Conservation (phyloP, 225 moss, liverwort and hornwort species). For the Thuidium tamariscinum region DNA sequence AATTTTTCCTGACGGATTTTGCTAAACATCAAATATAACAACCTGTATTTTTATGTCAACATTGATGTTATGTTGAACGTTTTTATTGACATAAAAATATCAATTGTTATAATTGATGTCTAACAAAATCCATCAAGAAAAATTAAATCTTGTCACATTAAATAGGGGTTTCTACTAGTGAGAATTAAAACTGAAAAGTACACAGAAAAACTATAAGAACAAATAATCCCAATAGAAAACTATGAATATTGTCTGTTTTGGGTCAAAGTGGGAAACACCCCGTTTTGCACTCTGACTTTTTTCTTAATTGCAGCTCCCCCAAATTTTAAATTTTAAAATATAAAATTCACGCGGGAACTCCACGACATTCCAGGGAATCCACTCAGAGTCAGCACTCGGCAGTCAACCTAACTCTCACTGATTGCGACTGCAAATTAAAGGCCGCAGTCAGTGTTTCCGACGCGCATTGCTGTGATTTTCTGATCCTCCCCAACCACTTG, state of each 20-base stretch:
- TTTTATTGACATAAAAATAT: too few species aligned
- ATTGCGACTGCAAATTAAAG: not conserved
- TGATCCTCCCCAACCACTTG: not conserved
- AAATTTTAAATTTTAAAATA: not conserved
- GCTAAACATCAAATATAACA: too few species aligned
- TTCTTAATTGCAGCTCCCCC: too few species aligned
- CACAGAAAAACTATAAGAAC: fast-evolving
- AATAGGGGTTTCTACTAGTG: too few species aligned
- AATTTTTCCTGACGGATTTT: too few species aligned
- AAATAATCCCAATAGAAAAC: not conserved
- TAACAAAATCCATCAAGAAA: too few species aligned
- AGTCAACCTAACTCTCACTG: not conserved
- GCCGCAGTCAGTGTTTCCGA: not conserved
- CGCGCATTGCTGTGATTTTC: not conserved
- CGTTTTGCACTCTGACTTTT: not conserved
- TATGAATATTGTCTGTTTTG: not conserved
- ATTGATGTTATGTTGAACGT: too few species aligned
- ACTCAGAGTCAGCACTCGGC: too few species aligned
- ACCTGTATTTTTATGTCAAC: too few species aligned
- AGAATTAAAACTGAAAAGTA: too few species aligned
- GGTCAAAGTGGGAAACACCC: not conserved
- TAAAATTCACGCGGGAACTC: not conserved
- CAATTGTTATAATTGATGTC: too few species aligned
- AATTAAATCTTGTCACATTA: too few species aligned
- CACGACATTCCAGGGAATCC: not conserved